Evolutionary conservation across 78 protist genomes (phyloP).

Genomic region (Isochrysis galbana): DNA sequence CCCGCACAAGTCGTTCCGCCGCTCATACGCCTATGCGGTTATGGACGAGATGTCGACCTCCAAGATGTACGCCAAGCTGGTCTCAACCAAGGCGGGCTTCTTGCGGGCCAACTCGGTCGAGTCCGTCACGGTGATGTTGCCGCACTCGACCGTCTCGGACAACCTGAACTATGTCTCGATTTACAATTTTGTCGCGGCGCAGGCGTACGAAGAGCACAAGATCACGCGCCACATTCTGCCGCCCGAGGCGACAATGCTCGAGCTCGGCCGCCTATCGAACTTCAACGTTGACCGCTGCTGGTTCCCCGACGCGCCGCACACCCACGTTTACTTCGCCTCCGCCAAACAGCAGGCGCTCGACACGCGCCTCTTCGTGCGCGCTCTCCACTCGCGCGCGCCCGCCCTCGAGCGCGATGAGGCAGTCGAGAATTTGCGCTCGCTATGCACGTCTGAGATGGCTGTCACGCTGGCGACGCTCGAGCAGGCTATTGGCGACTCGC

Average conservation of each 20-base stretch:
- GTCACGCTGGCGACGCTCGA: slow-evolving; percentile 77
- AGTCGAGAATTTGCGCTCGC: slow-evolving; percentile 47
- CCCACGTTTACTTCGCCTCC: background rate
- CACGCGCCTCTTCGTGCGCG: slow-evolving; percentile 71
- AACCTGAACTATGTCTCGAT: slow-evolving; percentile 9
- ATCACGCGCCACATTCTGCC: slow-evolving; percentile 89
- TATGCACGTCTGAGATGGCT: slow-evolving; percentile 60
- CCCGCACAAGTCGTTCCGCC: background rate
- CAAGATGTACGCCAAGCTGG: background rate
- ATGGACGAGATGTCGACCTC: background rate
- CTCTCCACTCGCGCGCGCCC: background rate
- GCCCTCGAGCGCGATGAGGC: slow-evolving; percentile 47
- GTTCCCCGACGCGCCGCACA: slow-evolving; percentile 4
- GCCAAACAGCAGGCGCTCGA: slow-evolving; percentile 39
- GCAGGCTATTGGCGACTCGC: slow-evolving; percentile 47
- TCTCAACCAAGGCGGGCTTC: background rate
- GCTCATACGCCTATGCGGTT: background rate
- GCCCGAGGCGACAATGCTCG: slow-evolving; percentile 81
- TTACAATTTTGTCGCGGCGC: slow-evolving; percentile 79
- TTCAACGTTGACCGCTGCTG: slow-evolving; percentile 65
- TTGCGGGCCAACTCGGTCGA: slow-evolving; percentile 30
- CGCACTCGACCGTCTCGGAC: slow-evolving; percentile 7
- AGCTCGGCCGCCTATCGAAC: slow-evolving; percentile 72
- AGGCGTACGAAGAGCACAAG: slow-evolving; percentile 72
- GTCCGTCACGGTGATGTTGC: slow-evolving; percentile 42